Evolutionary conservation across 2,329 filamentous ascomycete species (phyloP), one percentile per base, ranked within the genome.

Genomic region (Aspergillus fijiensis): DNA sequence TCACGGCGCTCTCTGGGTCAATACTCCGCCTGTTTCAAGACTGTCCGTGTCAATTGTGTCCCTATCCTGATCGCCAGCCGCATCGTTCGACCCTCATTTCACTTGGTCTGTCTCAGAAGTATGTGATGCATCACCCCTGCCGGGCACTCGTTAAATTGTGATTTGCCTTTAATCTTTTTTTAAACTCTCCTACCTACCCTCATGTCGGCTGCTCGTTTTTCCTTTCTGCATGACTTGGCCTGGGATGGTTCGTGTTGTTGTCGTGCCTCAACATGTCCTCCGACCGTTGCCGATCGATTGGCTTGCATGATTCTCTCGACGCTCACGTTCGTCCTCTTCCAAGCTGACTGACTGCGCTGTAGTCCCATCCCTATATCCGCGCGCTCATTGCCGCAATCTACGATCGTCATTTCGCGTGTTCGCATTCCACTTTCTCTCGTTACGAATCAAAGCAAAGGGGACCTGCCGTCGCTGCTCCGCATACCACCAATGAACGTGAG

Each of bases 261-360:
- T 53, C 59, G 42, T 60, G 45, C 48, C 54, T 56, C 57, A 58
- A 49, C 23, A 62, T 62, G 57, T 48, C 47, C 31, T 49, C 51
- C 50, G 59, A 51, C 57, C 29, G 33, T 33, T 45, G 39, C 39
- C 39, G 39, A 45, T 45, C 51, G 23, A 59, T 59, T 39, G 35
- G 59, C 48, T 49, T 42, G 49, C 59, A 57, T 60, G 56, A 49
- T 64, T 54, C 29, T 48, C 52, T 61, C 53, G 55, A 61, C 57
- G 59, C 50, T 47, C 35, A 51, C 52, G 33, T 49, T 53, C 31
- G 31, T 39, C 50, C 2, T 50, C 35, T 52, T 25, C 4, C 48
- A 29, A 21, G 31, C 19, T 55, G 27, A 27, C 53, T 55, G 29
- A 55, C 45, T 55, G 42, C 42, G 16, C 19, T 47, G 42, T 55